Conservation (phyloP, 2,329 filamentous ascomycete genomes). For the Scedosporium minutisporum region DNA sequence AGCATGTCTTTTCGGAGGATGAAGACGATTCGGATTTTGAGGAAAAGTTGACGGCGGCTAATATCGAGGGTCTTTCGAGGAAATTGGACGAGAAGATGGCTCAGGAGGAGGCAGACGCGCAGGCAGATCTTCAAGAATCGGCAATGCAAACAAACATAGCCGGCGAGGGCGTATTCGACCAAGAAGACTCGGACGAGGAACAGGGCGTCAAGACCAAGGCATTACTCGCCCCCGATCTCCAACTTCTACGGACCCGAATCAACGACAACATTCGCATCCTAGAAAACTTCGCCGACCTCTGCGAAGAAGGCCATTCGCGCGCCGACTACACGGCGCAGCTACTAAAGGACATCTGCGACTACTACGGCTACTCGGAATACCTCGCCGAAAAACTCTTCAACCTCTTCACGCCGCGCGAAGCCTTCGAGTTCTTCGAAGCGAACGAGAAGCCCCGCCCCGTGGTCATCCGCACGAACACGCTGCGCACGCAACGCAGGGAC, state of each 20-base stretch:
- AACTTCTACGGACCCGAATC: conserved; percentile 78
- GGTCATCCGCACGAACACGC: conserved; percentile 93
- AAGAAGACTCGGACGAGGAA: conserved; percentile 49
- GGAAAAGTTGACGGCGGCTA: conserved; percentile 86
- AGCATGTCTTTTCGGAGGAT: conserved; percentile 88
- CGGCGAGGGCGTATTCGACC: conserved; percentile 42
- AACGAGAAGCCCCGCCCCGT: conserved; percentile 92
- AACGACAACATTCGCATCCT: conserved; percentile 89
- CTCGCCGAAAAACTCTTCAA: conserved; percentile 93
- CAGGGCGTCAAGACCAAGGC: conserved; percentile 48
- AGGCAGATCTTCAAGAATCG: conserved; percentile 75
- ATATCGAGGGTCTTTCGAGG: conserved; percentile 83
- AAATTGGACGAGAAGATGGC: conserved; percentile 72
- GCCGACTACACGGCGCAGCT: conserved; percentile 82
- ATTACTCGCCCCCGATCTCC: conserved; percentile 76
- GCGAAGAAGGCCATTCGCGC: conserved; percentile 70
- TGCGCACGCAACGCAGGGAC: conserved; percentile 66
- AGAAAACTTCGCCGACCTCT: conserved; percentile 75
- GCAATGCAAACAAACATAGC: conserved; percentile 91
- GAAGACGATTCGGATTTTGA: conserved; percentile 81
- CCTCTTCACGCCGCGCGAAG: conserved; percentile 85
- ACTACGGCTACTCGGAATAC: conserved; percentile 92
- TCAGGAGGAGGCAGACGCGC: conserved; percentile 70
- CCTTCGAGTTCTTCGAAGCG: conserved; percentile 96
- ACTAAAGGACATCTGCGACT: conserved; percentile 84